These are phyloP conservation scores for Fusarium sulawesiense DNA, from an alignment of 2,329 filamentous ascomycete genomes.

Conservation along the genomic window DNA sequence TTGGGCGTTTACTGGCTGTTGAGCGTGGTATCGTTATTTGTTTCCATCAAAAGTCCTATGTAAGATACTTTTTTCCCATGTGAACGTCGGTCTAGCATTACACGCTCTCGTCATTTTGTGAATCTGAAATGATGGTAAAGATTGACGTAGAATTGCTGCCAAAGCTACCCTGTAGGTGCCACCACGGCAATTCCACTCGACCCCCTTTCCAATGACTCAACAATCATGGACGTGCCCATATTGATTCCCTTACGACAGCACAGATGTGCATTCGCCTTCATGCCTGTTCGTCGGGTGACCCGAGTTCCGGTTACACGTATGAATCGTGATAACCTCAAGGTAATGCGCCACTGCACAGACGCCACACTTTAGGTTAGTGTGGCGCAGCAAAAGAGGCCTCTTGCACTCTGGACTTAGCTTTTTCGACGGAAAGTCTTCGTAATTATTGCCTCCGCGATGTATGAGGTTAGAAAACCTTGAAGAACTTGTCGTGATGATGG, in stretches of 20 bases:
- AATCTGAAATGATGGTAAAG: background rate
- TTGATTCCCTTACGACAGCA: background rate
- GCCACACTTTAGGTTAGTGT: background rate
- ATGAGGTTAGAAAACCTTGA: background rate
- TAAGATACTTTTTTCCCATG: background rate
- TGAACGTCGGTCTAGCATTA: too few species aligned
- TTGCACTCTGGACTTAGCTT: background rate
- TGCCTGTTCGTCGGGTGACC: background rate
- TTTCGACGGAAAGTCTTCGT: background rate
- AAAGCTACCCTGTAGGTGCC: background rate
- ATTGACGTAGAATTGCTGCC: background rate
- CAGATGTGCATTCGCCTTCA: background rate
- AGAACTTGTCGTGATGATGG: too few species aligned
- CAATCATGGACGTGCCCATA: background rate
- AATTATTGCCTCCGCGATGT: background rate
- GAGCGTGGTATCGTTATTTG: background rate
- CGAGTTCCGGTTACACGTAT: background rate
- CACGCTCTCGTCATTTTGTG: too few species aligned
- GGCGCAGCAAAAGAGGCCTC: slow-evolving; percentile 5
- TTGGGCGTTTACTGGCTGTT: background rate
- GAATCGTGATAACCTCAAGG: background rate
- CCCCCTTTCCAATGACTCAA: background rate
- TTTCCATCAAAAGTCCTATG: background rate
- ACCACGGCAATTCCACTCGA: background rate
- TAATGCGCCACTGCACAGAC: background rate